Conservation (phyloP, 2,329 filamentous ascomycete species). For the Trichoderma hamatum region DNA sequence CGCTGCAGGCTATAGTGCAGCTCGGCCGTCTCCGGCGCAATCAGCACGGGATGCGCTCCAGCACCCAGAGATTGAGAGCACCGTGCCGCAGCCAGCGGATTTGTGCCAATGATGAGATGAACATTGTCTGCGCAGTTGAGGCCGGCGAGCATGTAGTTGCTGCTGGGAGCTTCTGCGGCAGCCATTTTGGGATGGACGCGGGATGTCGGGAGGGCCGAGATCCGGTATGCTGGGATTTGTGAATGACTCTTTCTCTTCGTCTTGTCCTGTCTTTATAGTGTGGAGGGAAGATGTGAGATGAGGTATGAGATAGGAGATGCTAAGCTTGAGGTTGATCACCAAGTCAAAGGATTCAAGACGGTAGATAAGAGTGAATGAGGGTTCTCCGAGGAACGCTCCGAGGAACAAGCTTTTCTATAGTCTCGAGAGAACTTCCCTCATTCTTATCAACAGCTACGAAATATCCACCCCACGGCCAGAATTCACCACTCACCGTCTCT, state of each 20-base stretch:
- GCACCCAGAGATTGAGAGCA: conserved; percentile 79
- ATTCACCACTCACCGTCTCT: not conserved
- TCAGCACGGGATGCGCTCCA: conserved; percentile 77
- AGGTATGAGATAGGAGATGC: not conserved
- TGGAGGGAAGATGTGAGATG: too few relatives aligned
- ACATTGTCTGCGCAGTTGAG: conserved; percentile 70
- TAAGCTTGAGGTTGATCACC: not conserved
- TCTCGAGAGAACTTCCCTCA: not conserved
- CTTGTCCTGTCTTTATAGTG: not conserved
- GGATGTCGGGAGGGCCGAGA: conserved; percentile 24
- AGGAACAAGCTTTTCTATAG: not conserved
- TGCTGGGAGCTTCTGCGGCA: not conserved
- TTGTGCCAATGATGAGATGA: conserved; percentile 85
- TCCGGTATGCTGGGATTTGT: conserved; percentile 3
- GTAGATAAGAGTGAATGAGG: not conserved
- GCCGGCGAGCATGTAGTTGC: conserved; percentile 63
- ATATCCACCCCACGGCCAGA: not conserved
- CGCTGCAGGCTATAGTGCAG: conserved; percentile 62
- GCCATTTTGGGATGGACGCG: not conserved
- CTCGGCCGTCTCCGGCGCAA: conserved; percentile 68
- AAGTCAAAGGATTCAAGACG: not conserved
- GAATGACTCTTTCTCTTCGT: not conserved
- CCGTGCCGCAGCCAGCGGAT: conserved; percentile 82
- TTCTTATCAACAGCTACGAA: not conserved
- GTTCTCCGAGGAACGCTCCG: not conserved